Evolutionary conservation across 495 filamentous ascomycete genomes (phyloP), one percentile per base, ranked within the genome.

Genomic region (Hypoxylon cercidicola): DNA sequence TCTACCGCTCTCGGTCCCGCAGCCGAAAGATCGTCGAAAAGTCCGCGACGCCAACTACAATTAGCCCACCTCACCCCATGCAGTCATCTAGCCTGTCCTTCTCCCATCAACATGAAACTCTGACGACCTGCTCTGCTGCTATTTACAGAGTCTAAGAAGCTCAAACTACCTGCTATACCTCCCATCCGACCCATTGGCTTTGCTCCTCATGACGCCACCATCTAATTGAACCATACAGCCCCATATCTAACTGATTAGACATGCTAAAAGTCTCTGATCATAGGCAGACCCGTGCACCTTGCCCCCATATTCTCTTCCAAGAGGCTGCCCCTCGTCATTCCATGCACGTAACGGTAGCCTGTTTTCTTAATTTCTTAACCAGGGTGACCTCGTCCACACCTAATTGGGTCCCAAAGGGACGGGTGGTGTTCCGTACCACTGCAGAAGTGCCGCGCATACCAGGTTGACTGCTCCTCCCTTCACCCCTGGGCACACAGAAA

Each of bases 251-350:
- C 11, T 60, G 28, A 44, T 18, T 13, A 45, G 23, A 6, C n/a
- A 45, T 16, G 34, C 46, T 16, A n/a, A 40, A 23, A 10, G 12
- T 20, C 20, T 4, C 35, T 19, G 19, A 25, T 47, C 53, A 21
- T 61, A 62, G 64, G 64, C 64, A 54, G 47, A 67, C 41, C 46
- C 48, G 58, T 62, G 48, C 53, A 67, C 64, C 64, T 62, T 43
- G 57, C 64, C 58, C 57, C 55, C 60, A 62, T 50, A 30, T 35
- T n/a, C 12, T n/a, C 21, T 51, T 60, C 56, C 25, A 32, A 61
- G 51, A 25, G 28, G 55, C 51, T 54, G 23, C 18, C 45, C 46
- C 39, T 25, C 16, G 49, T 34, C 37, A 37, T 49, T 3, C 25
- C 25, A 28, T 28, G 25, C 34, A 40, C 47, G 35, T 39, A 53